Conservation (phyloP, 306 rosid genomes). For the Fragaria iinumae region DNA sequence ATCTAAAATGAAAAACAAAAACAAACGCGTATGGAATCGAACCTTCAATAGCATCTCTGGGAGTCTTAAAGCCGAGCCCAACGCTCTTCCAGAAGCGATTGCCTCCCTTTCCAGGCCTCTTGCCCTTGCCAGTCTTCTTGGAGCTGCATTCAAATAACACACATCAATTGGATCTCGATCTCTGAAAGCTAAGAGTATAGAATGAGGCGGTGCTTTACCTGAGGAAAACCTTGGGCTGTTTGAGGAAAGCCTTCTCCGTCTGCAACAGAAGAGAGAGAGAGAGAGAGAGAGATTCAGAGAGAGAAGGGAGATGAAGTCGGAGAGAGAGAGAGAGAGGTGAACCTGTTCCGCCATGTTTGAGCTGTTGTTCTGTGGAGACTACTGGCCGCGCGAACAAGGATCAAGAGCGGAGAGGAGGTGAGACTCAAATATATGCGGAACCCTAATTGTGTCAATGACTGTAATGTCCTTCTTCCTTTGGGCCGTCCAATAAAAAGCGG, state of each 20-base stretch:
- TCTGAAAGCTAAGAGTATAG: neutral
- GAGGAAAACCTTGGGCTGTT: slow-evolving; percentile 74
- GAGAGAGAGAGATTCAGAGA: neutral
- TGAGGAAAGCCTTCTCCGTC: slow-evolving; percentile 78
- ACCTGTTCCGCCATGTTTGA: slow-evolving; percentile 71
- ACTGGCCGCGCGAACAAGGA: slow-evolving; percentile 9
- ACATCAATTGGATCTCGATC: neutral
- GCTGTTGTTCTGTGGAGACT: neutral
- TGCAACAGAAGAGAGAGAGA: slow-evolving; percentile 12
- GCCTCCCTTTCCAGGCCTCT: slow-evolving; percentile 66
- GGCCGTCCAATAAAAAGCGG: no score
- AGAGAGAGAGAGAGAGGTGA: neutral
- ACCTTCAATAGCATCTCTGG: slow-evolving; percentile 65
- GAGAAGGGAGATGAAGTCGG: neutral
- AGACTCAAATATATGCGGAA: neutral
- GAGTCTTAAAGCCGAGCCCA: slow-evolving; percentile 64
- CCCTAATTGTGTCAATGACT: slow-evolving; percentile 15
- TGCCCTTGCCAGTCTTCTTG: slow-evolving; percentile 56
- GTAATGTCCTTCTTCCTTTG: neutral
- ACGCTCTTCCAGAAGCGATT: slow-evolving; percentile 53
- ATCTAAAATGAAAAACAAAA: neutral
- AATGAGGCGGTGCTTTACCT: slow-evolving; percentile 29
- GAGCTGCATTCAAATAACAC: slow-evolving; percentile 28
- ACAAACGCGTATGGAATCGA: neutral
- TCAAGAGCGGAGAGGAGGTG: neutral